Percentiles rank a stretch among this genome's conserved stretches.
phyloP scores from a whole-genome alignment of 2,329 filamentous ascomycete species.

The Aureobasidium sp. region DNA sequence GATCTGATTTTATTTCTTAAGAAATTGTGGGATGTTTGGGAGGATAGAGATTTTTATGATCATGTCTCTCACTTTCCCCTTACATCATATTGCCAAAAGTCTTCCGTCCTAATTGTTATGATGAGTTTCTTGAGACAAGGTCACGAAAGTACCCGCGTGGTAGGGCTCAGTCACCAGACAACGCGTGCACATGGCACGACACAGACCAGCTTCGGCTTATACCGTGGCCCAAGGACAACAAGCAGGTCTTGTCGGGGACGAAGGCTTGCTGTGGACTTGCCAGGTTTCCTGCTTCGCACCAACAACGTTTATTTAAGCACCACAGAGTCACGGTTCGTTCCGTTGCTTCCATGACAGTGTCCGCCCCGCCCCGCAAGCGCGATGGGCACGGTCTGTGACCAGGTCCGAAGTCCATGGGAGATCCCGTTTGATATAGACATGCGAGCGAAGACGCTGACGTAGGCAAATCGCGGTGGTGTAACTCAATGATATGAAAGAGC shows the following conservation, averaged over 20 bases:
- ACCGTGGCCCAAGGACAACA: background rate
- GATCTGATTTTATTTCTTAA: background rate
- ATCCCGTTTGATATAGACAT: background rate
- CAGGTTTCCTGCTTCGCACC: background rate
- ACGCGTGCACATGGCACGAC: background rate
- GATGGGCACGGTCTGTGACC: constrained; percentile 1
- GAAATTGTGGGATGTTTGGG: too few species aligned
- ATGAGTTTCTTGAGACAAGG: background rate
- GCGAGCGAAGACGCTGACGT: background rate
- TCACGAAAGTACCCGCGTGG: background rate
- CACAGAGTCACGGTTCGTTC: background rate
- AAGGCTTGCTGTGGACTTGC: background rate
- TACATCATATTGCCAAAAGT: background rate
- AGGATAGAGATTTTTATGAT: too few species aligned
- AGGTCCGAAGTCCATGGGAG: background rate
- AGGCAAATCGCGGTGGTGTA: background rate
- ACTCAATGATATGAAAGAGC: too few species aligned
- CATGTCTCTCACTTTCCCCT: background rate
- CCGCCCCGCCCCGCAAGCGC: background rate
- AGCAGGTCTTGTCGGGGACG: background rate
- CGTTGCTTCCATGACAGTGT: background rate
- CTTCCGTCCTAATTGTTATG: background rate
- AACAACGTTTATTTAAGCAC: background rate
- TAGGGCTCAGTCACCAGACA: background rate
- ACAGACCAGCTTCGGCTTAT: background rate